These are phyloP conservation scores for Cercospora sp. DNA, from an alignment of 2,329 filamentous ascomycete species.

Conservation along the genomic window DNA sequence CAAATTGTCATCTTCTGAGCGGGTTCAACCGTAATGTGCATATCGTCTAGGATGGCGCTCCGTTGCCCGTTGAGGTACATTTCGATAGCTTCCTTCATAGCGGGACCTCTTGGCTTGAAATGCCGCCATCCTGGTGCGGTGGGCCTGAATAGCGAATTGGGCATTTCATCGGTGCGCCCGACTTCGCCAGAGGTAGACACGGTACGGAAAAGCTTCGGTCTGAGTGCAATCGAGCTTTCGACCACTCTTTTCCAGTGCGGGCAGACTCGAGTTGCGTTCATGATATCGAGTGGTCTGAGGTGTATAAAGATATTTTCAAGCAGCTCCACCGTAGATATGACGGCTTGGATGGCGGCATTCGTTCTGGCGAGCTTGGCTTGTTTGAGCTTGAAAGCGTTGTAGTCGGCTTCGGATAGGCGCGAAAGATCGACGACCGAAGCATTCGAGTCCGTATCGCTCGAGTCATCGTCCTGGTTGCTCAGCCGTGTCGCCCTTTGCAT, in stretches of 20 bases:
- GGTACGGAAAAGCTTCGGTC: background rate
- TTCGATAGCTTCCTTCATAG: background rate
- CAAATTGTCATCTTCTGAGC: background rate
- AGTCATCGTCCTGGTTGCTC: background rate
- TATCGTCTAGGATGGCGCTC: background rate
- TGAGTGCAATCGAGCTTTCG: background rate
- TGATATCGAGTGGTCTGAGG: background rate
- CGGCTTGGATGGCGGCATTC: background rate
- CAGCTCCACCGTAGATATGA: background rate
- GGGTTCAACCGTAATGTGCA: background rate
- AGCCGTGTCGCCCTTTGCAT: background rate
- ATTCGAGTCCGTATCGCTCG: background rate
- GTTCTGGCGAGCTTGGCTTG: background rate
- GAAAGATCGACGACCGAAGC: background rate
- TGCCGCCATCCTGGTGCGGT: background rate
- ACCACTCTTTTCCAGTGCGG: background rate
- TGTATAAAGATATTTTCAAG: background rate
- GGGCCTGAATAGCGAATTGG: background rate
- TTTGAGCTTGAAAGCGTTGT: background rate
- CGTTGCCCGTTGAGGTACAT: background rate
- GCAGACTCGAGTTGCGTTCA: background rate
- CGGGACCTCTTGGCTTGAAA: background rate
- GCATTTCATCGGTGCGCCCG: background rate
- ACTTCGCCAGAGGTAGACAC: background rate
- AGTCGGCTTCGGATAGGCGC: background rate